These are phyloP conservation scores for Amaranthus cruentus DNA, from an alignment of 148 eudicot species.

Conservation along the genomic window DNA sequence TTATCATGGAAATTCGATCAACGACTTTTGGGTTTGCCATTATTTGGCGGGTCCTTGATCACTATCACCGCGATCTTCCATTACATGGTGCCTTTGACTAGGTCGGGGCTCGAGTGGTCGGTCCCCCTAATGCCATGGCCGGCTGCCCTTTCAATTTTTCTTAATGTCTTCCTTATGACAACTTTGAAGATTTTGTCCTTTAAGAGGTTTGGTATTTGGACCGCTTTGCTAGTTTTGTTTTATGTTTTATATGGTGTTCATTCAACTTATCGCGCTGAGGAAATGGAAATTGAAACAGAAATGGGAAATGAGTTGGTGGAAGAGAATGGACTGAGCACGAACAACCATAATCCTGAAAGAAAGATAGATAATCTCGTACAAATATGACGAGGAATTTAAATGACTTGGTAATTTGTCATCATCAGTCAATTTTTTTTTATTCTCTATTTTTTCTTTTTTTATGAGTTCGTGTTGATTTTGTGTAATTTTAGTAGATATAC, in stretches of 20 bases:
- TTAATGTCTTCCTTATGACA: constrained; percentile 71
- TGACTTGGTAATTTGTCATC: not conserved
- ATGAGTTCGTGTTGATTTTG: not conserved
- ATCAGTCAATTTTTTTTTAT: not conserved
- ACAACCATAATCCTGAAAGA: constrained; percentile 25
- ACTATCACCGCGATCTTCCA: constrained; percentile 45
- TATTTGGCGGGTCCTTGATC: constrained; percentile 34
- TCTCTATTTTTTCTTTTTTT: not conserved
- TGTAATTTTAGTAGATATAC: not conserved
- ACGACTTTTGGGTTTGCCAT: constrained; percentile 35
- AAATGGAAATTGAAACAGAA: constrained; percentile 29
- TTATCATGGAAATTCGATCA: constrained; percentile 48
- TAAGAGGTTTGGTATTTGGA: constrained; percentile 61
- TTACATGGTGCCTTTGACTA: constrained; percentile 23
- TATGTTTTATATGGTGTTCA: constrained; percentile 72
- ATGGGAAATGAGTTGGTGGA: constrained; percentile 18
- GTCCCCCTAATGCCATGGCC: constrained; percentile 90
- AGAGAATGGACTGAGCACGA: constrained; percentile 24
- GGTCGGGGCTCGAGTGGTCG: constrained; percentile 35
- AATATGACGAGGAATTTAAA: constrained; percentile 10
- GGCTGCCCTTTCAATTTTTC: constrained; percentile 52
- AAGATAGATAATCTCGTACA: constrained; percentile 40
- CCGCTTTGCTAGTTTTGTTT: constrained; percentile 50
- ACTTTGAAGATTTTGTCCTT: constrained; percentile 43
- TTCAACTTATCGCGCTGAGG: constrained; percentile 56